Conservation (phyloP, 768 basidiomycete genomes). For the Exsudoporus frostii region DNA sequence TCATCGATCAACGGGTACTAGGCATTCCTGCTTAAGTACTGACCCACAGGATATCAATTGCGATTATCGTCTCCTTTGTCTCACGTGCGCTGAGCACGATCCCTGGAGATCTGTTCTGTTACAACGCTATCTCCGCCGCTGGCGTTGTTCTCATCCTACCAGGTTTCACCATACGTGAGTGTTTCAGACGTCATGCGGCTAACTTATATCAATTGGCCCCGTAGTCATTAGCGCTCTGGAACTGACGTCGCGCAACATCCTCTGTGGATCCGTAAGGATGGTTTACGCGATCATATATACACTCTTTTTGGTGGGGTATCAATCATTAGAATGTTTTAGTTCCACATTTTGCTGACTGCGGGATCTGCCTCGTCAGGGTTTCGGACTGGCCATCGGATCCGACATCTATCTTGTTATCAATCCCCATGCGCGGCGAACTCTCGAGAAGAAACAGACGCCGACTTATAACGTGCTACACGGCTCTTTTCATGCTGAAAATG, state of each 20-base stretch:
- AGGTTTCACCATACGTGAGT: conserved; percentile 77
- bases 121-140: conserved; percentile 84
- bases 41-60: conserved; percentile 66
- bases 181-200: conserved; percentile 2
- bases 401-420: conserved; percentile 77
- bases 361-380: conserved; percentile 49
- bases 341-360: conserved; percentile 3
- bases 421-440: conserved; percentile 44
- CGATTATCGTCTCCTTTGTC: conserved; percentile 80
- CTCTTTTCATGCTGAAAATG: conserved; percentile 47
- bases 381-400: conserved; percentile 80
- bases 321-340: background rate
- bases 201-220: background rate
- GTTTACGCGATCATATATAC: conserved; percentile 88
- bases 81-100: conserved; percentile 78
- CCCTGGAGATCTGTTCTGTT: conserved; percentile 76
- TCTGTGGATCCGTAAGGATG: conserved; percentile 79
- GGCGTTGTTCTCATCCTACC: conserved; percentile 90
- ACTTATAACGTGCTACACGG: conserved; percentile 54
- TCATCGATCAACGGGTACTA: conserved; percentile 8
- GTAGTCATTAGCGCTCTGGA: conserved; percentile 77
- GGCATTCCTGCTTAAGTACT: background rate
- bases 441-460: conserved; percentile 30
- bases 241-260: conserved; percentile 74
- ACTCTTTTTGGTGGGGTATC: conserved; percentile 58